phyloP scores from a whole-genome alignment of 768 basidiomycete species.

The Hirschioporus abietinus region DNA sequence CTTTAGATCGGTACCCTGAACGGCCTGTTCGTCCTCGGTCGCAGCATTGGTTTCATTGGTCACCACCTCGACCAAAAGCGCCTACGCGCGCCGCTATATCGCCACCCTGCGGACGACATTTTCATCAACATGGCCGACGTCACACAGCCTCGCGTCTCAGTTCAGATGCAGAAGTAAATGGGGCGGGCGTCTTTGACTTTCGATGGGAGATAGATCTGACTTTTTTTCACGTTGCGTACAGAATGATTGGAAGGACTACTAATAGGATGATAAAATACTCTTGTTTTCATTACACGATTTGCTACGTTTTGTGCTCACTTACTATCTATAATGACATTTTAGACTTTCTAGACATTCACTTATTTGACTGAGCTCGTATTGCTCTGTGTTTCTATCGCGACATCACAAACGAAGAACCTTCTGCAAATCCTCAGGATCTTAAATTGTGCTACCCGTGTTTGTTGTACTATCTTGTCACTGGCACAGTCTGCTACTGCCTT shows the following conservation, averaged over 20 bases:
- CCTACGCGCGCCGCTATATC: conserved; percentile 87
- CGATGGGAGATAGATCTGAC: neutral
- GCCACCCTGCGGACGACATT: conserved; percentile 93
- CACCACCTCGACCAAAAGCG: conserved; percentile 97
- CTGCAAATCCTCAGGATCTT: no score
- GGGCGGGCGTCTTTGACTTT: neutral
- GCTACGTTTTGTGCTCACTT: neutral
- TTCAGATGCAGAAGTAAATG: conserved; percentile 24
- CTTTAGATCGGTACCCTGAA: conserved; percentile 82
- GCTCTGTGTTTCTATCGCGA: no score
- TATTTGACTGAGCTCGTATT: neutral
- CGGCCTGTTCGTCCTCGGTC: conserved; percentile 94
- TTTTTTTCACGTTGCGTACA: neutral
- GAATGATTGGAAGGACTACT: neutral
- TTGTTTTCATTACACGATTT: conserved; percentile 1
- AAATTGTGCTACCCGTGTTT: no score
- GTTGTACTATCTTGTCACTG: no score
- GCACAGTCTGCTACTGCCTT: no score
- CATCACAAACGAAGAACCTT: no score
- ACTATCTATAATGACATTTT: neutral
- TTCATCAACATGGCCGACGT: conserved; percentile 92
- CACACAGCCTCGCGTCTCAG: conserved; percentile 75
- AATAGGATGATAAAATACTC: conserved; percentile 1
- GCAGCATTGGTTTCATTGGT: conserved; percentile 96
- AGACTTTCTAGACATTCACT: neutral